Evolutionary conservation across 164 flowering plant genomes (phyloP).

Genomic region (Nelumbo lutea): DNA sequence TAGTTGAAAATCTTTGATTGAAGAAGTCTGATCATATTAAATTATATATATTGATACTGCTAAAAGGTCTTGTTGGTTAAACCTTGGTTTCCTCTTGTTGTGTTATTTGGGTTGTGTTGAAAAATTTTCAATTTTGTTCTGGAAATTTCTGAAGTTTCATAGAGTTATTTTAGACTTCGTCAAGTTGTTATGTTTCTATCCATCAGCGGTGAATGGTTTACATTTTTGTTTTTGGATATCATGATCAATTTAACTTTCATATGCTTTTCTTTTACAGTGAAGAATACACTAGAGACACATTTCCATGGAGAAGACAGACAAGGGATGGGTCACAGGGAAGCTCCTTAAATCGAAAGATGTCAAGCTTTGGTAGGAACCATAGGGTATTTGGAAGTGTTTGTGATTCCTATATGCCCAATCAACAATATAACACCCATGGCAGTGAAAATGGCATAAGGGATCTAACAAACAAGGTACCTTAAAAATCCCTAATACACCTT

Average conservation of each 20-base stretch:
- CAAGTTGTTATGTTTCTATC: not conserved
- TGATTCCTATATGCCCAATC: slow-evolving; percentile 32
- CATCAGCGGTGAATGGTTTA: no score
- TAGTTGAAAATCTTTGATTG: no score
- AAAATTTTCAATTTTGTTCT: not conserved
- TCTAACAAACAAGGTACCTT: slow-evolving; percentile 51
- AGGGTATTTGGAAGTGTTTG: slow-evolving; percentile 23
- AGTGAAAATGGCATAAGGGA: slow-evolving; percentile 25
- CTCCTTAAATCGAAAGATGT: slow-evolving; percentile 28
- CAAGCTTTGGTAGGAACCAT: slow-evolving; percentile 30
- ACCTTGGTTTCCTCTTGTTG: no score
- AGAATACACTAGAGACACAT: slow-evolving; percentile 45
- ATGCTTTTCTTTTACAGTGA: slow-evolving; percentile 43
- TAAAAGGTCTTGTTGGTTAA: no score
- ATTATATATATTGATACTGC: no score
- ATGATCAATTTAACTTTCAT: not conserved
- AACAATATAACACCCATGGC: slow-evolving; percentile 35
- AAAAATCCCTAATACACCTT: not conserved
- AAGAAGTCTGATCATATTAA: no score
- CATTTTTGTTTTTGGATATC: not conserved
- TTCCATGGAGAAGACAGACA: slow-evolving; percentile 47
- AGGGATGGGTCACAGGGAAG: slow-evolving; percentile 33
- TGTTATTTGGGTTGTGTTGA: not conserved
- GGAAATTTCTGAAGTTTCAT: not conserved
- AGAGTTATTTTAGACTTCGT: not conserved